A percentile compares a stretch with the other conserved stretches of the same genome.
Conservation (phyloP, 2,329 filamentous ascomycete species). For the Ophiostoma sp. region DNA sequence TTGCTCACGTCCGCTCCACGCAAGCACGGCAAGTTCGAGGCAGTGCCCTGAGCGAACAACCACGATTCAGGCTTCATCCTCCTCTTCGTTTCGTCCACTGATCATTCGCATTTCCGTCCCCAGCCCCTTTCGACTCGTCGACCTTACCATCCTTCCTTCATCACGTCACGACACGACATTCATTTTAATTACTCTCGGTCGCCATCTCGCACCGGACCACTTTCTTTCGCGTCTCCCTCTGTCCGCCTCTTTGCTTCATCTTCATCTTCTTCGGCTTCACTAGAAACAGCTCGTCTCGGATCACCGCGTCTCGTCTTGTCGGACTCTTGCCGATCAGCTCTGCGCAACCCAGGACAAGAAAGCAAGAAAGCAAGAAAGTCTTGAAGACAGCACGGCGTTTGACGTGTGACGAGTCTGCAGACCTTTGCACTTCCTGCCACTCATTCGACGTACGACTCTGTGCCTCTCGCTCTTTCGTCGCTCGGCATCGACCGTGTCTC, state of each 20-base stretch:
- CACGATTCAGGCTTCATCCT: background rate
- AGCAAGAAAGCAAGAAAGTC: background rate
- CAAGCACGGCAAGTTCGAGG: conserved; percentile 8
- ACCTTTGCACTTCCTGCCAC: background rate
- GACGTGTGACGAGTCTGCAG: conserved; percentile 5
- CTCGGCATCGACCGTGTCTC: conserved; percentile 17
- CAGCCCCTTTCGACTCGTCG: background rate
- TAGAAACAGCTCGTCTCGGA: too few species aligned
- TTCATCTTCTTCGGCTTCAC: background rate
- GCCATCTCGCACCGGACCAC: background rate
- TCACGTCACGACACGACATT: conserved; percentile 10
- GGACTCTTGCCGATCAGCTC: background rate
- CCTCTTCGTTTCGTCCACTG: background rate
- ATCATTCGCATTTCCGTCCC: background rate
- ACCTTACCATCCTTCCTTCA: background rate
- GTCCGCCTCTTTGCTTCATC: background rate
- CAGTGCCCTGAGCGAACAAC: conserved; percentile 9
- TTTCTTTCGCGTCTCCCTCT: background rate
- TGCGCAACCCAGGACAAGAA: background rate
- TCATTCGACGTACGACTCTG: background rate
- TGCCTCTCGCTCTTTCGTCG: background rate
- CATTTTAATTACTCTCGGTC: background rate
- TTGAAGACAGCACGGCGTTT: conserved; percentile 2
- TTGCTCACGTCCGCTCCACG: background rate
- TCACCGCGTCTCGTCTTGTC: background rate